Percentiles rank a stretch among this genome's conserved stretches.
Conservation (phyloP, 805 yeast genomes). For the Vanderwaltozyma yarrowii region DNA sequence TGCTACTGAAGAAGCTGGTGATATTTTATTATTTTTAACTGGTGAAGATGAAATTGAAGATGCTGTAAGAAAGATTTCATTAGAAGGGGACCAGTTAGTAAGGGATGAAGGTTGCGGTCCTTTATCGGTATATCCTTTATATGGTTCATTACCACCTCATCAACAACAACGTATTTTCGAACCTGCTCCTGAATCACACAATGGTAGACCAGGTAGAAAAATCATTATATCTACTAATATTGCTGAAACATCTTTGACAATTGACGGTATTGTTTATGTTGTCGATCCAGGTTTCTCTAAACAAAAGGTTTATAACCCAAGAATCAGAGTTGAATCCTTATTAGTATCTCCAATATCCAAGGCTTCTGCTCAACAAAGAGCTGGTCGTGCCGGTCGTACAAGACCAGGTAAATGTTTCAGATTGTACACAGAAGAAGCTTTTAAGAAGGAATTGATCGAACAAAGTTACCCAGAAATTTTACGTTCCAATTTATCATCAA, state of each 20-base stretch:
- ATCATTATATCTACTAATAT: constrained; percentile 88
- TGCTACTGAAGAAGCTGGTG: constrained; percentile 93
- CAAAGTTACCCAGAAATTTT: constrained; percentile 95
- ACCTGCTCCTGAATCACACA: constrained; percentile 66
- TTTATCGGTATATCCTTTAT: constrained; percentile 77
- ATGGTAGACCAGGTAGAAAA: constrained; percentile 91
- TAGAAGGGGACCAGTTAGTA: constrained; percentile 81
- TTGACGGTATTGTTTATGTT: constrained; percentile 94
- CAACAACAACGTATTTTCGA: constrained; percentile 92
- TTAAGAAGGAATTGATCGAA: constrained; percentile 84
- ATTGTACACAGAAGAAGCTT: constrained; percentile 92
- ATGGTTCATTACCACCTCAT: constrained; percentile 93
- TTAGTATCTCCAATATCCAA: constrained; percentile 93
- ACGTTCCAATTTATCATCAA: constrained; percentile 80
- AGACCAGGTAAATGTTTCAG: constrained; percentile 97
- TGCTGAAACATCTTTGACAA: constrained; percentile 96
- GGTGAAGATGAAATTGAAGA: constrained; percentile 99
- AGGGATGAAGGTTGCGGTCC: constrained; percentile 92
- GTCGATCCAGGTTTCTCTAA: constrained; percentile 97
- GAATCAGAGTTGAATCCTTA: constrained; percentile 89
- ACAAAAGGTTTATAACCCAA: constrained; percentile 92
- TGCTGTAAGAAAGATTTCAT: constrained; percentile 77
- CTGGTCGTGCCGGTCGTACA: constrained; percentile 99
- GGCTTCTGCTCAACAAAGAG: constrained; percentile 97
- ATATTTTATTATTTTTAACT: constrained; percentile 73